A percentile compares a stretch with the other conserved stretches of the same genome.
These are phyloP conservation scores for Kalmusia sp. DNA, from an alignment of 2,329 filamentous ascomycete species.

Conservation along the genomic window DNA sequence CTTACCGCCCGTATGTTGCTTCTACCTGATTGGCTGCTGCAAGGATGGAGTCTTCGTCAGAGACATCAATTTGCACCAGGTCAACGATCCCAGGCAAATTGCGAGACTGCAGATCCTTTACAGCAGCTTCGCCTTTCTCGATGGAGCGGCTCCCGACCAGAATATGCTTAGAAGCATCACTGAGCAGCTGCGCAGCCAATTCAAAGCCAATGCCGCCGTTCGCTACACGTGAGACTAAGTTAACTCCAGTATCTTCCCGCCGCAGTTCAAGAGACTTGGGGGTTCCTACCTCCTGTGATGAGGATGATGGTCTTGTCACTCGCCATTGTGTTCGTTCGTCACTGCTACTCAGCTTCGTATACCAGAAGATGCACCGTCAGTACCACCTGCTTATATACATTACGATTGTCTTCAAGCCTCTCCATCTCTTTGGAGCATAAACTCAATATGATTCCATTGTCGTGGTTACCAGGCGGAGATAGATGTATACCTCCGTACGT, in stretches of 20 bases:
- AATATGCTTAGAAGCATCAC: conserved; percentile 37
- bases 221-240: conserved; percentile 28
- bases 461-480: background rate
- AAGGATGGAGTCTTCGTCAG: conserved; percentile 49
- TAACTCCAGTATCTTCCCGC: background rate
- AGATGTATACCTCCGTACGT: background rate
- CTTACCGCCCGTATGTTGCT: conserved; percentile 29
- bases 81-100: conserved; percentile 37
- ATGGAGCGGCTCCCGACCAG: conserved; percentile 24
- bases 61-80: conserved; percentile 51
- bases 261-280: background rate
- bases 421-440: background rate
- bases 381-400: background rate
- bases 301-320: conserved; percentile 34
- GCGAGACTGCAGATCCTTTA: conserved; percentile 27
- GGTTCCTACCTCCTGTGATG: conserved; percentile 44
- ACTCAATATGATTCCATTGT: background rate
- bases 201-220: conserved; percentile 58
- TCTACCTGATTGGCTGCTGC: conserved; percentile 38
- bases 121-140: conserved; percentile 30
- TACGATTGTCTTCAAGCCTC: background rate
- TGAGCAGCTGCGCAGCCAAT: conserved; percentile 47
- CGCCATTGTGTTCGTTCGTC: background rate
- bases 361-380: background rate
- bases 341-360: background rate